A percentile compares a stretch with the other conserved stretches of the same genome.
phyloP scores from a whole-genome alignment of 177 flowering plant species.

The Vitis hybrid region DNA sequence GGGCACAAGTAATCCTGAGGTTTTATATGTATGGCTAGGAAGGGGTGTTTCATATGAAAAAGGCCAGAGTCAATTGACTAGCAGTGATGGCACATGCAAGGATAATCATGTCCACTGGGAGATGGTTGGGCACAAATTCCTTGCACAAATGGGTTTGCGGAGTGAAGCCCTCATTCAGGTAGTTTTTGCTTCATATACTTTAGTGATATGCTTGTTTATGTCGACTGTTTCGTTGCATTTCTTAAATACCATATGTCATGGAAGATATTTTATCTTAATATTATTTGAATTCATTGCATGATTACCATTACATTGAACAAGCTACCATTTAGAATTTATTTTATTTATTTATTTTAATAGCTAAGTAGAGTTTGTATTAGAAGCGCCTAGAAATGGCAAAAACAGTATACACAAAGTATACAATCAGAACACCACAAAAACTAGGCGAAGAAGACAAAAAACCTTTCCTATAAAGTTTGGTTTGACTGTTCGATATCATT shows the following conservation, averaged over 20 bases:
- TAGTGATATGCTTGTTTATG: not conserved
- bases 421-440: too few relatives aligned
- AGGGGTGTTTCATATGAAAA: conserved; percentile 17
- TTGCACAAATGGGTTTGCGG: conserved; percentile 27
- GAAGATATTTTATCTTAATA: not conserved
- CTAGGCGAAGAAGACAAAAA: too few relatives aligned
- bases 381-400: too few relatives aligned
- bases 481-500: too few relatives aligned
- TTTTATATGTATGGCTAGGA: conserved; percentile 37
- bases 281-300: conserved; percentile 1
- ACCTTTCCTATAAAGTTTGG: too few relatives aligned
- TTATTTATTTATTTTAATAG: too few relatives aligned
- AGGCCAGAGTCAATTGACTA: conserved; percentile 5
- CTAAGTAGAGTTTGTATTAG: too few relatives aligned
- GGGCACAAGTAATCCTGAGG: conserved; percentile 11
- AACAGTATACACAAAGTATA: too few relatives aligned
- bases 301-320: not conserved
- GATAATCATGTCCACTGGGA: conserved; percentile 19
- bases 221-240: not conserved
- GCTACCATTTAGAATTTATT: too few relatives aligned
- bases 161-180: conserved; percentile 36
- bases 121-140: conserved; percentile 25
- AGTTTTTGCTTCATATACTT: not conserved
- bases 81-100: conserved; percentile 1
- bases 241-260: not conserved